Base-by-base conservation (phyloP, 176 grass and related monocot genomes). In the Carex parvula region DNA sequence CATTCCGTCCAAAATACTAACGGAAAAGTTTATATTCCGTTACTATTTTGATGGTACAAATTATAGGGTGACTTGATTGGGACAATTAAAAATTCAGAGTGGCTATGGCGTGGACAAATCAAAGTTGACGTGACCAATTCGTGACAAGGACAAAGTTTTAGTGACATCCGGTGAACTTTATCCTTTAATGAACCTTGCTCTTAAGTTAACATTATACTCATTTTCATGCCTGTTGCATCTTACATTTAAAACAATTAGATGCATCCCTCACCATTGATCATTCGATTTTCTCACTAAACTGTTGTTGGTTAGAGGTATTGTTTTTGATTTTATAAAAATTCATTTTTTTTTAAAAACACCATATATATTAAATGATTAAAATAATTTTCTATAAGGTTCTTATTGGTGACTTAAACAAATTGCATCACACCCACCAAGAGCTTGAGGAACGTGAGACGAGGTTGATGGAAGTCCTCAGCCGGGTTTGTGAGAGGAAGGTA, bases 401-500 rank as follows among this genome's bases (percentile, higher is more conserved):
- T 68, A 33, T 35, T 32, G 22, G n/a, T 13, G 61, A 83, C n/a
- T 30, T 26, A 8, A 6, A 18, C 5, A 50, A 50, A 11, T 1
- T 24, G 24, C 39, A 54, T 10, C 3, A 7, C 1, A 48, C 18
- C 5, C 5, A 33, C 8, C 12, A n/a, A 65, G 80, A 83, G n/a
- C 17, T 30, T 3, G 21, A 46, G 10, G 62, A 52, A 10, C 57
- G 42, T 30, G 80, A 83, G n/a, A 83, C 12, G 8, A 32, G 39
- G 37, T 26, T 83, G 13, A 32, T 16, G 3, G 21, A 44, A 8
- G 6, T 44, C 26, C 80, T 62, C 42, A 9, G 13, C 6, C 22
- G 18, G 32, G 14, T 66, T 52, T 4, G 8, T 30, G 59, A n/a
- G 6, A 83, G 80, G 24, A 83, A 83, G 80, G 80, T 83, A 83